Evolutionary conservation across 106 monocot genomes (phyloP).

Genomic region (Phalaenopsis aphrodite): DNA sequence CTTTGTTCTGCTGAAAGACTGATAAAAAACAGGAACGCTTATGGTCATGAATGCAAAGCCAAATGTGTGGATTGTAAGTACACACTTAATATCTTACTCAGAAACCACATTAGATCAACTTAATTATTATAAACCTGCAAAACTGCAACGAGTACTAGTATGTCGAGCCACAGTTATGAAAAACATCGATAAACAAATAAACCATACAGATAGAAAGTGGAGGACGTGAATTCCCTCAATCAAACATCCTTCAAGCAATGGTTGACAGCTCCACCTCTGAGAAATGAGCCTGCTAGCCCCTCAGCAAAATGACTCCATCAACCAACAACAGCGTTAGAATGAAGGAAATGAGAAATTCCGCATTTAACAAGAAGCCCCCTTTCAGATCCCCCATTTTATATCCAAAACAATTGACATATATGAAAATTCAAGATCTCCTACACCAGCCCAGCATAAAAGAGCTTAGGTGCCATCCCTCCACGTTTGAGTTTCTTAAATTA

Average conservation of each 20-base stretch:
- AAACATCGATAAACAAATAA: neutral
- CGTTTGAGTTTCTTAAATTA: conserved; percentile 5
- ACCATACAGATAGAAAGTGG: conserved; percentile 3
- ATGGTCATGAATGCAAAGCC: conserved; percentile 7
- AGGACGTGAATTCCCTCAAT: neutral
- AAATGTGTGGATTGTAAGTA: neutral
- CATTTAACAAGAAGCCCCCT: neutral
- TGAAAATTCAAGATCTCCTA: neutral
- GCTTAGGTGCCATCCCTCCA: conserved; percentile 2
- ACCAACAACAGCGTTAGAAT: conserved; percentile 7
- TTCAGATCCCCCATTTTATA: conserved; percentile 5
- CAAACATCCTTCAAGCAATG: neutral
- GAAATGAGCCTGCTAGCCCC: neutral
- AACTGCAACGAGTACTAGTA: neutral
- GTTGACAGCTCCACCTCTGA: conserved; percentile 3
- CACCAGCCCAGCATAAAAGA: conserved; percentile 4
- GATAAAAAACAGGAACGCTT: conserved; percentile 27
- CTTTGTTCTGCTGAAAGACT: conserved; percentile 84
- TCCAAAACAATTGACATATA: neutral
- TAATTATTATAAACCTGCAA: conserved; percentile 9
- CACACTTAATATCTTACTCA: conserved; percentile 23
- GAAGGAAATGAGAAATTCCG: conserved; percentile 5
- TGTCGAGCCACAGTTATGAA: neutral
- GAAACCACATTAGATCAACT: conserved; percentile 17
- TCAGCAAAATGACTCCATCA: neutral